Conservation (phyloP, 257 asterid genomes). For the Craterostigma plantagineum region DNA sequence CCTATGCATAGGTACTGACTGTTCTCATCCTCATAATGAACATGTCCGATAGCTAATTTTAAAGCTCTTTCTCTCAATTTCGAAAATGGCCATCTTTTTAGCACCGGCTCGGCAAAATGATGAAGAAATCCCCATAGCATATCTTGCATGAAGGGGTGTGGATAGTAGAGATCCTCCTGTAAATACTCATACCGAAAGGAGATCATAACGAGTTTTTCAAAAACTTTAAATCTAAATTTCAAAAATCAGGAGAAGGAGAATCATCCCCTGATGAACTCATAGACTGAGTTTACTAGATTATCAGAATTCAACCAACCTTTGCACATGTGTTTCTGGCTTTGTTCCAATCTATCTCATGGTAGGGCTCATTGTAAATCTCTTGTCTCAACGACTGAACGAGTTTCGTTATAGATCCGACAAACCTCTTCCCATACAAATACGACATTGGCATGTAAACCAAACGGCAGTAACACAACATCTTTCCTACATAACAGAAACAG, state of each 20-base stretch:
- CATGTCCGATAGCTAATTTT: slow-evolving; percentile 24
- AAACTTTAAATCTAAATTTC: too few relatives aligned
- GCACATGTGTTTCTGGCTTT: slow-evolving; percentile 31
- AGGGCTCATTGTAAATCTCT: slow-evolving; percentile 24
- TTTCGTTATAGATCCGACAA: slow-evolving; percentile 22
- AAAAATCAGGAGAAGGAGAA: too few relatives aligned
- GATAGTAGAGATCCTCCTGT: slow-evolving; percentile 34
- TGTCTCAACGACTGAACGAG: slow-evolving; percentile 11
- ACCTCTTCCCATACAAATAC: slow-evolving; percentile 39
- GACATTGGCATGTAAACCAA: slow-evolving; percentile 53
- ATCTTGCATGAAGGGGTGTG: slow-evolving; percentile 40
- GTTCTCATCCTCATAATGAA: slow-evolving; percentile 34
- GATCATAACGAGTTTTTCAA: too few relatives aligned
- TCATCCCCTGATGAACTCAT: too few relatives aligned
- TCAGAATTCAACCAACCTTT: slow-evolving; percentile 13
- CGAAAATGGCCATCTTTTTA: slow-evolving; percentile 31
- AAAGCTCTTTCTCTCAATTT: slow-evolving; percentile 24
- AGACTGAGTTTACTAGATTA: too few relatives aligned
- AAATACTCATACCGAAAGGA: too few relatives aligned
- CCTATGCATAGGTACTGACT: slow-evolving; percentile 37
- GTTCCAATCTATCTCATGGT: slow-evolving; percentile 28
- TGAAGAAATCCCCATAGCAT: slow-evolving; percentile 36
- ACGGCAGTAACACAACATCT: slow-evolving; percentile 32
- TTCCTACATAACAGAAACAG: slow-evolving; percentile 12
- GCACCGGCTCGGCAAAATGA: slow-evolving; percentile 25